Conservation (phyloP, 257 asterid genomes). For the Nicotiana noctiflora region DNA sequence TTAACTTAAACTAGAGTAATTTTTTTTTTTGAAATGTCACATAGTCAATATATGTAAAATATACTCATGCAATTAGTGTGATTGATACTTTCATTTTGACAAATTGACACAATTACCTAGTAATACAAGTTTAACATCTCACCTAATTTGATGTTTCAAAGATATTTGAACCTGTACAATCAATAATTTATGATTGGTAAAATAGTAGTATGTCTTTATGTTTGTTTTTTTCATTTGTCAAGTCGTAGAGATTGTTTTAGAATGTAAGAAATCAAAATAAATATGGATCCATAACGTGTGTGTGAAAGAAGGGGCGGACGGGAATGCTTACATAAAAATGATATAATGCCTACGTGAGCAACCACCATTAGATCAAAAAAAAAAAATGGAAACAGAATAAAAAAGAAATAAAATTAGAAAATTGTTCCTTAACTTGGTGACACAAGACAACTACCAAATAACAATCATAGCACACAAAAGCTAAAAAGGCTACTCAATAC, state of each 20-base stretch:
- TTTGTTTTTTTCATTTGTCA: background rate
- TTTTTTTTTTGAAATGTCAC: background rate
- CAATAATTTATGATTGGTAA: background rate
- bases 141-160: background rate
- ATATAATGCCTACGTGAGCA: conserved; percentile 60
- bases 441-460: conserved; percentile 60
- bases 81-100: background rate
- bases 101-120: background rate
- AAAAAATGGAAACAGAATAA: background rate
- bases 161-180: background rate
- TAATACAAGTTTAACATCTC: background rate
- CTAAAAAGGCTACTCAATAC: conserved; percentile 26
- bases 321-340: conserved; percentile 58
- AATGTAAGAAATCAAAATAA: background rate
- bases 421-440: conserved; percentile 40
- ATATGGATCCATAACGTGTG: background rate
- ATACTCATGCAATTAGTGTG: background rate
- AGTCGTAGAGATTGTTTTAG: background rate
- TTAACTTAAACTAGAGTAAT: too few relatives aligned
- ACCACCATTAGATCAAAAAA: conserved; percentile 28
- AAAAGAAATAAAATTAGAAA: background rate
- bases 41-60: background rate
- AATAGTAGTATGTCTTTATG: background rate
- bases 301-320: background rate
- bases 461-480: conserved; percentile 50